A percentile compares a stretch with the other conserved stretches of the same genome.
phyloP scores from a whole-genome alignment of 2,329 filamentous ascomycete genomes.

The Beauveria pseudobassiana region DNA sequence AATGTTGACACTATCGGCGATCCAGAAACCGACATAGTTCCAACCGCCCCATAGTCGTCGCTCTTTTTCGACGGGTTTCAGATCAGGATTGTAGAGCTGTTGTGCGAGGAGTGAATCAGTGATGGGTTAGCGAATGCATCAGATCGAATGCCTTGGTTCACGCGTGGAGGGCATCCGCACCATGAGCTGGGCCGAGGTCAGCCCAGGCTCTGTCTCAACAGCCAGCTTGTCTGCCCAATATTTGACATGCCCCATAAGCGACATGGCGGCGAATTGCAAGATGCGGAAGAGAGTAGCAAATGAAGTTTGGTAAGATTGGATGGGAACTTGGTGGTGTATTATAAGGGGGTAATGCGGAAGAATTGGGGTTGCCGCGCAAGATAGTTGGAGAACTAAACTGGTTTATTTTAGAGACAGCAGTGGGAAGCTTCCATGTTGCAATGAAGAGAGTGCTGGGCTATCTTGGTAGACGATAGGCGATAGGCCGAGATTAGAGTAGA shows the following conservation, averaged over 20 bases:
- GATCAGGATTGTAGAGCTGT: conserved; percentile 71
- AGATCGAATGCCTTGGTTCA: neutral
- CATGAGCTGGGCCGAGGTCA: conserved; percentile 76
- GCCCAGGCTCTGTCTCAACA: conserved; percentile 66
- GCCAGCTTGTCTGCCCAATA: conserved; percentile 53
- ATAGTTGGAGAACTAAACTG: neutral
- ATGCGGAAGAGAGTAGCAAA: neutral
- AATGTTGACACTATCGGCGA: conserved; percentile 80
- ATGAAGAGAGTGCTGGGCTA: neutral
- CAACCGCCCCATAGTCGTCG: conserved; percentile 77
- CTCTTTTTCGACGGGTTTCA: conserved; percentile 72
- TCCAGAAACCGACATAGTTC: conserved; percentile 87
- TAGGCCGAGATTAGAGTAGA: neutral
- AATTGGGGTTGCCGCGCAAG: neutral
- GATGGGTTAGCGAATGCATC: neutral
- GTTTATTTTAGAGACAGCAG: neutral
- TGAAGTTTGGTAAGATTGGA: neutral
- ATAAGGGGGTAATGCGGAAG: neutral
- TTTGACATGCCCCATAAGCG: conserved; percentile 27
- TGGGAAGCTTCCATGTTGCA: neutral
- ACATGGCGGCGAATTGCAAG: conserved; percentile 2
- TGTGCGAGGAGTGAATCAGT: neutral
- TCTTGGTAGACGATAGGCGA: neutral
- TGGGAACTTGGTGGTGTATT: neutral
- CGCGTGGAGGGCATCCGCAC: conserved; percentile 27